These are phyloP conservation scores for Tetratostichococcus sp. DNA, from an alignment of 139 green algal species.

Conservation along the genomic window DNA sequence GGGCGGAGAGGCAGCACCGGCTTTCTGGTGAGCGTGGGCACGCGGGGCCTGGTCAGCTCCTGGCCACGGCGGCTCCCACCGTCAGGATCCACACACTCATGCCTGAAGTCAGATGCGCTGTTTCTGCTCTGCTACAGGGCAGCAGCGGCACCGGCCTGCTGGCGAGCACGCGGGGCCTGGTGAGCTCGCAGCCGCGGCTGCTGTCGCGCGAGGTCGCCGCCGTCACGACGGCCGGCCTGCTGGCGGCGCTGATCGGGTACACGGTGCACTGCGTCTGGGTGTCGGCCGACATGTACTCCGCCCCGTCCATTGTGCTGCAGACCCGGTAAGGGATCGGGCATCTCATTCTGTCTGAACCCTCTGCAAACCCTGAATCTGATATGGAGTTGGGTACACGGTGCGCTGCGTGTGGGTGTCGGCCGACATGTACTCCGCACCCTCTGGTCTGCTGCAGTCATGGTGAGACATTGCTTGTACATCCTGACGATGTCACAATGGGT, in stretches of 20 bases:
- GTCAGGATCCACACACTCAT: too few relatives aligned
- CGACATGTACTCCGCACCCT: conserved; percentile 91
- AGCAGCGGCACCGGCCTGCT: background rate
- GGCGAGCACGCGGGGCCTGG: too few relatives aligned
- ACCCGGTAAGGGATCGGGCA: conserved; percentile 22
- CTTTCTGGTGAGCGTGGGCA: too few relatives aligned
- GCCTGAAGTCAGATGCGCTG: too few relatives aligned
- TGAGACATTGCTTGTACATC: too few relatives aligned
- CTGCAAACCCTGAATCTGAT: too few relatives aligned
- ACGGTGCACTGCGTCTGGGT: conserved; percentile 73
- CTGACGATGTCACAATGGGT: too few relatives aligned
- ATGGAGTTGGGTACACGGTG: conserved; percentile 40
- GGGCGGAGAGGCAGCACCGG: too few relatives aligned
- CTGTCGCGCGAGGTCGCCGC: conserved; percentile 47
- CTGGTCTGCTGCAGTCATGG: conserved; percentile 83
- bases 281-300: conserved; percentile 86
- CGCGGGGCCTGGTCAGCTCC: too few relatives aligned
- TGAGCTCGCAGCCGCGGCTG: background rate
- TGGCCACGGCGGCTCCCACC: too few relatives aligned
- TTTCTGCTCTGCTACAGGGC: too few relatives aligned
- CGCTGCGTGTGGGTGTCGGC: conserved; percentile 76
- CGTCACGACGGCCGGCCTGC: conserved; percentile 25
- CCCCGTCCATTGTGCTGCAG: conserved; percentile 92
- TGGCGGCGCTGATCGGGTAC: conserved; percentile 54
- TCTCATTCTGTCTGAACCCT: too few relatives aligned